Conservation (phyloP, 1,139 yeast species). For the Taphrina betulina region DNA sequence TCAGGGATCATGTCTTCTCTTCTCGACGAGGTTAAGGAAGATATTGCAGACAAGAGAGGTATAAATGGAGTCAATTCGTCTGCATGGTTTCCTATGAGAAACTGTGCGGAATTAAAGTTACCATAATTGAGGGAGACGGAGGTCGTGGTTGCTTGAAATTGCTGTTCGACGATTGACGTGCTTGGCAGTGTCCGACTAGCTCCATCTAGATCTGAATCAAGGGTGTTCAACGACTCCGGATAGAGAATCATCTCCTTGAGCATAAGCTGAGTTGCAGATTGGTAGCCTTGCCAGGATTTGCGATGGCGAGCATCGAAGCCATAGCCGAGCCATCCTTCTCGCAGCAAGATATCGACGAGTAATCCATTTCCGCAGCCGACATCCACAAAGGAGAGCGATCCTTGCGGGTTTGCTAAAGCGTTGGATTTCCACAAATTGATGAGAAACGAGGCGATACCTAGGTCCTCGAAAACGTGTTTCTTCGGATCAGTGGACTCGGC, state of each 20-base stretch:
- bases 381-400: conserved; percentile 70
- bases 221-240: conserved; percentile 55
- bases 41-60: conserved; percentile 55
- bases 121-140: conserved; percentile 46
- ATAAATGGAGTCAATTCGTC: conserved; percentile 97
- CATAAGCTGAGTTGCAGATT: conserved; percentile 56
- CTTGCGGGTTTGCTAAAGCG: conserved; percentile 58
- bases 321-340: conserved; percentile 77
- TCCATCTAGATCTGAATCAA: too few relatives aligned
- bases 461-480: conserved; percentile 94
- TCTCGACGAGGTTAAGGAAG: too few relatives aligned
- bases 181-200: too few relatives aligned
- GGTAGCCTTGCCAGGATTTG: conserved; percentile 80
- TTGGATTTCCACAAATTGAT: conserved; percentile 87
- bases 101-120: conserved; percentile 66
- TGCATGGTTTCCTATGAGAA: conserved; percentile 89
- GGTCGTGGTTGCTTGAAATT: background rate
- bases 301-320: conserved; percentile 91
- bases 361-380: conserved; percentile 96
- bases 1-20: background rate
- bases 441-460: conserved; percentile 91
- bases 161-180: background rate
- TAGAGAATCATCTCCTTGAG: conserved; percentile 75
- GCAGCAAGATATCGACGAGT: conserved; percentile 66
- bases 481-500: conserved; percentile 89